Evolutionary conservation across 495 filamentous ascomycete species (phyloP), one percentile per base, ranked within the genome.

Genomic region (Hyaloscypha bicolor): DNA sequence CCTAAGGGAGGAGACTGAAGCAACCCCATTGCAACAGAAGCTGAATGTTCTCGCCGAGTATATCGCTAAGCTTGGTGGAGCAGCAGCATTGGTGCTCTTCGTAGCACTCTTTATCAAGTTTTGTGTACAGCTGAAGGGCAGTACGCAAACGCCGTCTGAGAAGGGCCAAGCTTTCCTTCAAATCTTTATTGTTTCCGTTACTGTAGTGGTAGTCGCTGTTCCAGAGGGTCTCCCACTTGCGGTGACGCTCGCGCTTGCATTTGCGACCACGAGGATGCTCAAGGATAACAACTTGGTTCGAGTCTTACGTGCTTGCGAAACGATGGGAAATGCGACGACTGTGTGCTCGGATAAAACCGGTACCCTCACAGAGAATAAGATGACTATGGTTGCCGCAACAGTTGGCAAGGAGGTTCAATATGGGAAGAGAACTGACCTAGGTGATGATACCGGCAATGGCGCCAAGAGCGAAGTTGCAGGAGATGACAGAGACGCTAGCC

Each of bases 261-360:
- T 96, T 76, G 94, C 94, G 21, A 97, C 93, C 2, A 97, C 87
- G 29, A 83, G 92, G 22, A 97, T 97, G 93, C 81, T 97, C 42
- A 94, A 91, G 76, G 94, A 97, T 71, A 93, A 96, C 77, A 97
- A 97, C 69, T 77, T 97, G 60, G 93, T 97, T 60, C 90, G 94
- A 31, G 83, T 92, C 48, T 81, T 97, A 42, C 87, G 91, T 70
- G 92, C 94, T 31, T 97, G 93, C 76, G 94, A 97, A 76, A 94
- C 93, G 16, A 97, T 97, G 93, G 94, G 94, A 22, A 97, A 97
- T 76, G 94, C 93, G 5, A 96, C 93, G 0, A 94, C 90, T 4
- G 91, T 97, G 55, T 97, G 94, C 77, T 96, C 93, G 2, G 94
- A 97, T 79, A 97, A 97, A 76, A 97, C 94, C 0, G 94, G 94